phyloP scores from a whole-genome alignment of 2,329 filamentous ascomycete species.

The Tolypocladium paradoxum region DNA sequence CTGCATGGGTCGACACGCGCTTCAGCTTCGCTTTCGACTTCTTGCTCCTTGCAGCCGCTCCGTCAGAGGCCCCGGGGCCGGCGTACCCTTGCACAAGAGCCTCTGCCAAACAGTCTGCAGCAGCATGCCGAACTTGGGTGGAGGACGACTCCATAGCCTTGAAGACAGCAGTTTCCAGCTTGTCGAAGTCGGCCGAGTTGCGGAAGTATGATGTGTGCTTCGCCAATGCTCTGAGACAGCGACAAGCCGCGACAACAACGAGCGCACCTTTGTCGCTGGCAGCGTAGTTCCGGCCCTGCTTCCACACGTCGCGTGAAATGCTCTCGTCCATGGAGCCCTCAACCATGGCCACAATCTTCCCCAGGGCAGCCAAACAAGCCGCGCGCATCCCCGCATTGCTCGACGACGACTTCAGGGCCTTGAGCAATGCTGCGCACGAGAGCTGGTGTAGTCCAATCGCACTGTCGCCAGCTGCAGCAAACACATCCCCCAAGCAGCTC shows the following conservation, averaged over 20 bases:
- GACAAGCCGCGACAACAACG: conserved; percentile 68
- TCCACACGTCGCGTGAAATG: conserved; percentile 86
- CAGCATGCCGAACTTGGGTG: conserved; percentile 68
- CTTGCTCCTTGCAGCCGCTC: conserved; percentile 51
- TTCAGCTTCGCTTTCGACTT: conserved; percentile 55
- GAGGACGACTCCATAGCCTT: conserved; percentile 76
- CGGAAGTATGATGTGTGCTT: conserved; percentile 72
- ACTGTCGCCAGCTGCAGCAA: conserved; percentile 86
- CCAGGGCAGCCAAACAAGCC: conserved; percentile 63
- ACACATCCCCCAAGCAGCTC: conserved; percentile 78
- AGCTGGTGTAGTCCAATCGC: conserved; percentile 74
- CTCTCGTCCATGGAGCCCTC: conserved; percentile 70
- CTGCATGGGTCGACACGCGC: conserved; percentile 48
- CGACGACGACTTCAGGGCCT: conserved; percentile 67
- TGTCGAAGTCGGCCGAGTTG: conserved; percentile 83
- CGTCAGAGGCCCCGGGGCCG: conserved; percentile 34
- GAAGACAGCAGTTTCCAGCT: conserved; percentile 69
- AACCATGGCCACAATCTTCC: conserved; percentile 67
- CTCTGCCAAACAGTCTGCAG: conserved; percentile 74
- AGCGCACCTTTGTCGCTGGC: conserved; percentile 72
- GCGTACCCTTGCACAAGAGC: conserved; percentile 69
- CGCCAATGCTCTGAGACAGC: conserved; percentile 64
- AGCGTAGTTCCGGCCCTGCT: conserved; percentile 69
- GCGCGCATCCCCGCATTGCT: conserved; percentile 75
- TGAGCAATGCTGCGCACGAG: conserved; percentile 60